Conservation (phyloP, 2,329 filamentous ascomycete species). For the Calonectria leucothoes region DNA sequence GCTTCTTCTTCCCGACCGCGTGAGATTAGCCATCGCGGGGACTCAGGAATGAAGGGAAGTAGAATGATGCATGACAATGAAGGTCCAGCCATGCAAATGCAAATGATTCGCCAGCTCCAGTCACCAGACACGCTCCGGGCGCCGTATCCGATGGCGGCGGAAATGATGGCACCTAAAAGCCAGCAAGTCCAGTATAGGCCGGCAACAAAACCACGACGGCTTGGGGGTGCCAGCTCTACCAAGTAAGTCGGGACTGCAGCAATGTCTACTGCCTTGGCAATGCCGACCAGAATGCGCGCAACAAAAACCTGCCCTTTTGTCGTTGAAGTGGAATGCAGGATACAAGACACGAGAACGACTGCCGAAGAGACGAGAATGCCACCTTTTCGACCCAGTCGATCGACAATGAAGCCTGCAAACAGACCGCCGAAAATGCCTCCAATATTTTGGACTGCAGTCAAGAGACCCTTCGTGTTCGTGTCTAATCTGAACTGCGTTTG, state of each 20-base stretch:
- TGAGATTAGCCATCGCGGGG: background rate
- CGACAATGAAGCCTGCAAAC: slow-evolving; percentile 21
- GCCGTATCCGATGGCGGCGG: slow-evolving; percentile 19
- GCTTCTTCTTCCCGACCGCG: background rate
- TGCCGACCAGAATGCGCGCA: slow-evolving; percentile 20
- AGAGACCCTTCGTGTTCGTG: slow-evolving; percentile 21
- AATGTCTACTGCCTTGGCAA: slow-evolving; percentile 24
- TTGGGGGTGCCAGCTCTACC: slow-evolving; percentile 23
- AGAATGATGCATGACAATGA: slow-evolving; percentile 3
- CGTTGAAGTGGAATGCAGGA: slow-evolving; percentile 21
- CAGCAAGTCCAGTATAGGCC: slow-evolving; percentile 26
- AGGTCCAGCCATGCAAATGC: slow-evolving; percentile 25
- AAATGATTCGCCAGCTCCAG: slow-evolving; percentile 25
- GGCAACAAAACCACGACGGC: slow-evolving; percentile 23
- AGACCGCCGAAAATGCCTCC: slow-evolving; percentile 17
- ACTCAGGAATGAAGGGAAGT: background rate
- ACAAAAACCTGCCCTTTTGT: slow-evolving; percentile 21
- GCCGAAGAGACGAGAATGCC: slow-evolving; percentile 19
- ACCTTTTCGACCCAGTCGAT: slow-evolving; percentile 15
- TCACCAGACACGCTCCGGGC: slow-evolving; percentile 19
- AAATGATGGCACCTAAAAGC: slow-evolving; percentile 23
- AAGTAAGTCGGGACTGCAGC: slow-evolving; percentile 24
- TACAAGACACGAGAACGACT: slow-evolving; percentile 19
- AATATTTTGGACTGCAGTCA: slow-evolving; percentile 24
- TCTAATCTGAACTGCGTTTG: slow-evolving; percentile 17